Percentiles rank a stretch among this genome's conserved stretches.
These are phyloP conservation scores for Sarocladiaceae sp. DNA, from an alignment of 2,329 filamentous ascomycete genomes.

Conservation along the genomic window DNA sequence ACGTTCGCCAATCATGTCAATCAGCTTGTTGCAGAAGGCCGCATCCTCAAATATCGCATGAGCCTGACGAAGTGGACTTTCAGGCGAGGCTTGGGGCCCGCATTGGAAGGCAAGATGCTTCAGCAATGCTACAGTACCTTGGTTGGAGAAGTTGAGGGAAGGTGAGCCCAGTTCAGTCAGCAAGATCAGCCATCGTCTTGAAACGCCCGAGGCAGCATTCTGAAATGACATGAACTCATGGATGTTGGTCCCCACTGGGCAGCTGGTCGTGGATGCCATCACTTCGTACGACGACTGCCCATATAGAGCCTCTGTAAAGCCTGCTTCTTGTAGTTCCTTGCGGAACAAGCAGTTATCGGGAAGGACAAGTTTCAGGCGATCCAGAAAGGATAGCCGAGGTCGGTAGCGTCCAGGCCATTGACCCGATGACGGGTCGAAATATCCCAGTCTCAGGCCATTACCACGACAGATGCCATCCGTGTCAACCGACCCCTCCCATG, in stretches of 20 bases:
- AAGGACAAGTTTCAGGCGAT: conserved; percentile 36
- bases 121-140: conserved; percentile 45
- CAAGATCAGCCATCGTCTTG: conserved; percentile 45
- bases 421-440: conserved; percentile 37
- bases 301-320: conserved; percentile 15
- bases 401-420: conserved; percentile 33
- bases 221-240: conserved; percentile 53
- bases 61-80: conserved; percentile 33
- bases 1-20: conserved; percentile 38
- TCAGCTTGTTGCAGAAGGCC: conserved; percentile 43
- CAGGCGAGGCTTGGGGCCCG: conserved; percentile 37
- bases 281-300: conserved; percentile 51
- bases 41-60: conserved; percentile 48
- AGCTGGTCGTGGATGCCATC: conserved; percentile 43
- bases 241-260: conserved; percentile 39
- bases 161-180: conserved; percentile 46
- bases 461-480: conserved; percentile 28
- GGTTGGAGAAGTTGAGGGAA: conserved; percentile 56
- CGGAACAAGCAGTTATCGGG: conserved; percentile 32
- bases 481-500: conserved; percentile 21
- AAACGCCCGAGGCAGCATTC: conserved; percentile 38
- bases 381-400: conserved; percentile 34
- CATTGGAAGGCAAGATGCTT: conserved; percentile 48
- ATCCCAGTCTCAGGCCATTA: conserved; percentile 40
- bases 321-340: conserved; percentile 17